Evolutionary conservation across 495 filamentous ascomycete species (phyloP), one percentile per base, ranked within the genome.

Genomic region (Penicillium turbatum): DNA sequence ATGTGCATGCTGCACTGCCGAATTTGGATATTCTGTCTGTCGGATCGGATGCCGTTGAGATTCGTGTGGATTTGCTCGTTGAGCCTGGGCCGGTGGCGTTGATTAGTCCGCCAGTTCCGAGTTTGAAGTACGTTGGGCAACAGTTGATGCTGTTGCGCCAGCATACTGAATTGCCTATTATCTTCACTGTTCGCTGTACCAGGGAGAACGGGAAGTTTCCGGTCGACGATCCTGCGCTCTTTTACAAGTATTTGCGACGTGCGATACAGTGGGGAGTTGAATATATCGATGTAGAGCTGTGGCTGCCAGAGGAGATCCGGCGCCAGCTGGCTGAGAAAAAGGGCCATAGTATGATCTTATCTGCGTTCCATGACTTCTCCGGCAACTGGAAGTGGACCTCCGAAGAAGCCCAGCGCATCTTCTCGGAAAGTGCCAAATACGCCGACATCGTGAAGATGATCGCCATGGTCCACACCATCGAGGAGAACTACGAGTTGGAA

Each of bases 401-500:
- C 0, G 68, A 79, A 4, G 78, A 83, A 51, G 86, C 88, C 2
- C 79, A 86, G 67, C 69, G 75, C 17, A 78, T 90, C 6, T 93
- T 88, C 63, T 71, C 77, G 12, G 77, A 86, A 51, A 88, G 83
- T 13, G 76, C 82, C 38, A 82, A 82, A 50, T 90, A 90, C 61
- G 86, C 85, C 17, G 88, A 92, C 65, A 88, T 91, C 34, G 83
- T 92, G 39, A 93, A 92, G 72, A 92, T 93, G 87, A 91, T 92
- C 60, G 83, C 86, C 15, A 84, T 90, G 67, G 86, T 88, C 56
- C 82, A 79, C 55, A 82, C 85, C 15, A 82, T 86, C 64, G 85
- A 89, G 57, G 88, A 89, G 52, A 92, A 92, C 67, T 92, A 90
- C 62, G 87, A 91, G 70, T 76, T 93, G 8, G 89, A 93, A 68